Conservation (phyloP, 148 eudicot genomes). For the Cornus kousa region DNA sequence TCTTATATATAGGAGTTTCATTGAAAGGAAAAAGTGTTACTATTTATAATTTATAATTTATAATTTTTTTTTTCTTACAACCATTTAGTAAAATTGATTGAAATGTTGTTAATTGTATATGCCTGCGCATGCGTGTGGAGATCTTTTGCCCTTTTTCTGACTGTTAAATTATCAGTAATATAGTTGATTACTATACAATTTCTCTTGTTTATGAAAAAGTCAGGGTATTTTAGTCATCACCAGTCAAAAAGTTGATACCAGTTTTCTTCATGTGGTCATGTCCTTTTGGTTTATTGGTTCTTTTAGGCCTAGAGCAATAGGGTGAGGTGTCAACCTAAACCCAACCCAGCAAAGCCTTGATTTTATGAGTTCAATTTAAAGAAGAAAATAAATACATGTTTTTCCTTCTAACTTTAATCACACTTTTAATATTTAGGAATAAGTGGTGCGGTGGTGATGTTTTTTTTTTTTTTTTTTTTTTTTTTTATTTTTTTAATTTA, state of each 20-base stretch:
- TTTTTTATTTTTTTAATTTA: too few species aligned
- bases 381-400: constrained; percentile 4
- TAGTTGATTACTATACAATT: background rate
- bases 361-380: background rate
- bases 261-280: constrained; percentile 18
- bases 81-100: background rate
- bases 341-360: constrained; percentile 17
- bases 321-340: constrained; percentile 5
- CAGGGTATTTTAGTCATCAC: constrained; percentile 13
- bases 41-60: too few species aligned
- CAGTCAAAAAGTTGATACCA: constrained; percentile 31
- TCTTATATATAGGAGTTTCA: too few species aligned
- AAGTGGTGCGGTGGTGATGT: constrained; percentile 1
- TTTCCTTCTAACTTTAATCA: background rate
- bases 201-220: background rate
- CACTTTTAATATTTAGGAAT: background rate
- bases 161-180: background rate
- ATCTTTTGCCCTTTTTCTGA: too few species aligned
- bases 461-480: too few species aligned
- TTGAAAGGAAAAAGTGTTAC: too few species aligned
- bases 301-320: constrained; percentile 11
- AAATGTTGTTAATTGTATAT: background rate
- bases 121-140: background rate
- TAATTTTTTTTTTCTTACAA: too few species aligned
- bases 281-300: background rate